A percentile compares a stretch with the other conserved stretches of the same genome.
phyloP scores from a whole-genome alignment of 2,329 filamentous ascomycete species.

The Bimuria novae-zelandiae region DNA sequence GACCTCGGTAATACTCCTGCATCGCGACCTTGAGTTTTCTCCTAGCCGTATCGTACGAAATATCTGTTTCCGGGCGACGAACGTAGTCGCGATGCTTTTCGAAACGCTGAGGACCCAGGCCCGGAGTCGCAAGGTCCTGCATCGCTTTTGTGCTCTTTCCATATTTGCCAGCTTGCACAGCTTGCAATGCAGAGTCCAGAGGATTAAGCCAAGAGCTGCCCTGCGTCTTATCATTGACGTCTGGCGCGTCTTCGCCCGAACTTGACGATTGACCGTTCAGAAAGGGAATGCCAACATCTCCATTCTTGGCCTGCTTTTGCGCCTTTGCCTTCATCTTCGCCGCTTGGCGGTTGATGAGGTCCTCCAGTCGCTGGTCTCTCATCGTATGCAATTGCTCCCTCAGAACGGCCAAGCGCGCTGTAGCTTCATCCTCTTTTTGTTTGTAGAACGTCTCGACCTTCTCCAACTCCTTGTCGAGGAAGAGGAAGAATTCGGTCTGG shows the following conservation, averaged over 20 bases:
- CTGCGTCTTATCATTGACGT: constrained; percentile 19
- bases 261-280: constrained; percentile 24
- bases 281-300: constrained; percentile 14
- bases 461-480: constrained; percentile 80
- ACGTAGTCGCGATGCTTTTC: constrained; percentile 51
- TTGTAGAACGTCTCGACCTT: constrained; percentile 93
- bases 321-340: constrained; percentile 39
- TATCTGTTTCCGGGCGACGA: constrained; percentile 54
- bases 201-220: constrained; percentile 34
- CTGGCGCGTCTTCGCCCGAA: constrained; percentile 27
- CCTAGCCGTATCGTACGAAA: constrained; percentile 86
- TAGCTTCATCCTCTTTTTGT: constrained; percentile 84
- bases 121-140: constrained; percentile 45
- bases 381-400: constrained; percentile 90
- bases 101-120: constrained; percentile 44
- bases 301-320: constrained; percentile 20
- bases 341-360: constrained; percentile 61
- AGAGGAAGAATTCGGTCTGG: constrained; percentile 84
- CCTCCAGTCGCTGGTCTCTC: constrained; percentile 78
- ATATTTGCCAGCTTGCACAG: constrained; percentile 50
- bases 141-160: constrained; percentile 60
- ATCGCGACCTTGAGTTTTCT: constrained; percentile 88
- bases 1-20: constrained; percentile 88
- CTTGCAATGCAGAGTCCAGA: constrained; percentile 50
- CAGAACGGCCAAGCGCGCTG: constrained; percentile 69